These are phyloP conservation scores for Erythrophleum fordii DNA, from an alignment of 306 rosid species.

Conservation along the genomic window DNA sequence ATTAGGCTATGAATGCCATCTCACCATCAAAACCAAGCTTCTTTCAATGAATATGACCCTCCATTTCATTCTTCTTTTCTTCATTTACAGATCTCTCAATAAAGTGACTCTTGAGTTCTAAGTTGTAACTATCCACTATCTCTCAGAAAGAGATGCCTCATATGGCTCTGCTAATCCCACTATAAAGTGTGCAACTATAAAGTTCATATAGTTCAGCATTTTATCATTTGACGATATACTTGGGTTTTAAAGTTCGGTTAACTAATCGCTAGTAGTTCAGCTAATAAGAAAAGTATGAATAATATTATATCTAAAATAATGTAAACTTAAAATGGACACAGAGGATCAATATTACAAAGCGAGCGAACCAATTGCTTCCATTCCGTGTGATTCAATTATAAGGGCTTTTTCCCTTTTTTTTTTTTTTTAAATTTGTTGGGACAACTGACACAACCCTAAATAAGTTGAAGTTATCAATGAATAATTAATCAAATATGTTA, in stretches of 20 bases:
- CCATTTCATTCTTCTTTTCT: conserved; percentile 37
- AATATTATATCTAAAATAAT: background rate
- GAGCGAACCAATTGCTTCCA: too few relatives aligned
- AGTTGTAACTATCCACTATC: conserved; percentile 9
- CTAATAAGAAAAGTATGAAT: too few relatives aligned
- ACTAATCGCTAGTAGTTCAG: background rate
- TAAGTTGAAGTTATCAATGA: background rate
- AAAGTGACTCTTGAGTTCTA: conserved; percentile 27
- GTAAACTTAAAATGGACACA: too few relatives aligned
- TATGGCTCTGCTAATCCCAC: background rate
- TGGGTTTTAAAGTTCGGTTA: background rate
- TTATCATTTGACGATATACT: too few relatives aligned
- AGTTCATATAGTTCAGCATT: background rate
- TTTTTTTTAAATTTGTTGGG: too few relatives aligned
- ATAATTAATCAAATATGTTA: background rate
- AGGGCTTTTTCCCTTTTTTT: too few relatives aligned
- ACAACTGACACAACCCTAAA: background rate
- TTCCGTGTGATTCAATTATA: background rate
- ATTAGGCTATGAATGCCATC: conserved; percentile 34
- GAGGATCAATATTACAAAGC: too few relatives aligned
- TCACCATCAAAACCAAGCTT: conserved; percentile 45
- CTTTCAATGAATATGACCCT: conserved; percentile 32
- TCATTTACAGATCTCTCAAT: conserved; percentile 18
- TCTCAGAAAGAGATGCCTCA: conserved; percentile 10
- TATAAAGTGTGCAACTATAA: background rate